Evolutionary conservation across 2,329 filamentous ascomycete genomes (phyloP), one percentile per base, ranked within the genome.

Genomic region (Graphiopsis chlorocephala): DNA sequence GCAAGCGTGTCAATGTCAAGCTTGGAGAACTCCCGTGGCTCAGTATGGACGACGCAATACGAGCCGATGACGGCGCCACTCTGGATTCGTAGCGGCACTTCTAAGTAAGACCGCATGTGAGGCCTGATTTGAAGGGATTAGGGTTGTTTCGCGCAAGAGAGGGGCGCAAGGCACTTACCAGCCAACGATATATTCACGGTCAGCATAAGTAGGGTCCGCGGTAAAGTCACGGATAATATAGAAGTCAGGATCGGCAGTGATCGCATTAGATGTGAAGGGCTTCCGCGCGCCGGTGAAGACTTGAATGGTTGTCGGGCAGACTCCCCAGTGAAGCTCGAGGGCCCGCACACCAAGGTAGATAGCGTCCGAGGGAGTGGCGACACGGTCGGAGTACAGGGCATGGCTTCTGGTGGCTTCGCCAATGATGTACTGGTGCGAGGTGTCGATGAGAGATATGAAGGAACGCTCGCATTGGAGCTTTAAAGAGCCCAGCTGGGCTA

Each of bases 11-110:
- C 47, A 29, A 67, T 65, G 4, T 68, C 67, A 0, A 72, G 67
- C 4, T 65, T 64, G 20, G 55, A 58, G 55, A 68, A 66, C 4
- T 66, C 28, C 12, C 73, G 70, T 4, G 69, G 65, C 59, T 72
- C 70, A 59, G 70, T 69, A 64, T 77, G 73, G 48, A 76, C 70
- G 45, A 76, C 73, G 66, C 74, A 76, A 62, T 75, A 75, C 33
- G 71, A 72, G 17, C 75, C 75, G 3, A 77, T 70, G 4, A 76
- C 64, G 45, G 72, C 73, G 14, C 74, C 74, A 2, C 71, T 67
- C 3, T 73, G 69, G 23, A 72, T 76, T 26, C 71, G 68, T 10
- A 77, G 66, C 3, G 75, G 75, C 10, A 77, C 74, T 59, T 77
- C 76, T 10, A 72, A 68, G 45, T 77, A 76, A 7, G 73, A 77